These are phyloP conservation scores for Selenicereus undatus DNA, from an alignment of 148 eudicot species.

Conservation along the genomic window DNA sequence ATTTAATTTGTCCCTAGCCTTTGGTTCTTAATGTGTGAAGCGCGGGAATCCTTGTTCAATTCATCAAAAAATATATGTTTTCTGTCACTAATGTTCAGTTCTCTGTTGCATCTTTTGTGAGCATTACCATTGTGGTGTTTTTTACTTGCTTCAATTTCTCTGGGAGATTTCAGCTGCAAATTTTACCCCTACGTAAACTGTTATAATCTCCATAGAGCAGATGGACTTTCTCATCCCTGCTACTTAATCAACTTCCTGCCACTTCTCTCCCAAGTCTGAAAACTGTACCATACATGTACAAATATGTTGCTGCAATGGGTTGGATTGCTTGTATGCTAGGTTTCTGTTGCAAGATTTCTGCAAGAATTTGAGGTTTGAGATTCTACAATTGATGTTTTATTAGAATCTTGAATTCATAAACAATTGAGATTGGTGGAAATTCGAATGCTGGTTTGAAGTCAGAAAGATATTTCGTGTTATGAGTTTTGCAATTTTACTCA, in stretches of 20 bases:
- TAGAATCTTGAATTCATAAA: neutral
- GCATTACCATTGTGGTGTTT: neutral
- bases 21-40: neutral
- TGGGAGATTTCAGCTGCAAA: neutral
- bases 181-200: neutral
- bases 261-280: neutral
- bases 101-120: neutral
- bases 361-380: neutral
- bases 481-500: neutral
- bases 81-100: neutral
- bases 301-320: neutral
- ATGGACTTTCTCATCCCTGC: neutral
- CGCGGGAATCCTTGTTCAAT: neutral
- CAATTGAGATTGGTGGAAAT: neutral
- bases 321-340: neutral
- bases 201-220: neutral
- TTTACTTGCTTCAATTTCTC: neutral
- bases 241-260: neutral
- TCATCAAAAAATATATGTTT: neutral
- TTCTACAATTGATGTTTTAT: neutral
- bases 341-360: neutral
- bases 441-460: neutral
- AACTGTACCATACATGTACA: neutral
- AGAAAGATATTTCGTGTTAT: neutral
- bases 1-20: too few species aligned